A percentile compares a stretch with the other conserved stretches of the same genome.
Conservation (phyloP, 202 grass and related monocot genomes). For the Schoenoplectus triqueter region DNA sequence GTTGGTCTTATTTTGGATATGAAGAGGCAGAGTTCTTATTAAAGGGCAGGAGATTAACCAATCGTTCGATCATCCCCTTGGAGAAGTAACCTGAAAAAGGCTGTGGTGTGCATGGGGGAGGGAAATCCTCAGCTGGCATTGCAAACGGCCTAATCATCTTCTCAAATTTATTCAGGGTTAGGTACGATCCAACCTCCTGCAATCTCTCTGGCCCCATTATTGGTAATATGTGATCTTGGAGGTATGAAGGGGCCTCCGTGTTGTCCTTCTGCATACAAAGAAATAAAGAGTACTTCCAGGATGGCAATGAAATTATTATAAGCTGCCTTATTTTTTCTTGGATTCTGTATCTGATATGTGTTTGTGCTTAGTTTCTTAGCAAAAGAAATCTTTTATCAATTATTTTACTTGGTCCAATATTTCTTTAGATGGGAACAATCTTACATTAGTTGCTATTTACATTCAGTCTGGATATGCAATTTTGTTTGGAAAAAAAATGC, state of each 20-base stretch:
- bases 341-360: slow-evolving; percentile 1
- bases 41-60: slow-evolving; percentile 69
- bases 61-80: slow-evolving; percentile 52
- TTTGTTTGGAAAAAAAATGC: not conserved
- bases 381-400: not conserved
- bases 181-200: slow-evolving; percentile 71
- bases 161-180: slow-evolving; percentile 87
- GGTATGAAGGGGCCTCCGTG: slow-evolving; percentile 54
- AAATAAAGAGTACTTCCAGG: not conserved
- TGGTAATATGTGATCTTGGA: slow-evolving; percentile 80
- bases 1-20: slow-evolving; percentile 33
- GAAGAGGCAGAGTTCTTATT: slow-evolving; percentile 42
- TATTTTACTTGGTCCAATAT: no score
- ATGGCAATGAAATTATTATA: not conserved
- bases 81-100: slow-evolving; percentile 66
- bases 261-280: slow-evolving; percentile 50
- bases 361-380: slow-evolving; percentile 25
- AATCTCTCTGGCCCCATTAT: slow-evolving; percentile 88
- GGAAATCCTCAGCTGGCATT: slow-evolving; percentile 97
- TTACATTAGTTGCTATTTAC: slow-evolving; percentile 1
- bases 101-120: slow-evolving; percentile 56
- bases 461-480: not conserved
- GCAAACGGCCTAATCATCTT: slow-evolving; percentile 83
- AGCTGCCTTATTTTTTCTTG: not conserved
- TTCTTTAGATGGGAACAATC: not conserved